Percentiles rank a stretch among this genome's conserved stretches.
phyloP scores from a whole-genome alignment of 2,329 filamentous ascomycete species.

The Colletotrichum cuscutae region DNA sequence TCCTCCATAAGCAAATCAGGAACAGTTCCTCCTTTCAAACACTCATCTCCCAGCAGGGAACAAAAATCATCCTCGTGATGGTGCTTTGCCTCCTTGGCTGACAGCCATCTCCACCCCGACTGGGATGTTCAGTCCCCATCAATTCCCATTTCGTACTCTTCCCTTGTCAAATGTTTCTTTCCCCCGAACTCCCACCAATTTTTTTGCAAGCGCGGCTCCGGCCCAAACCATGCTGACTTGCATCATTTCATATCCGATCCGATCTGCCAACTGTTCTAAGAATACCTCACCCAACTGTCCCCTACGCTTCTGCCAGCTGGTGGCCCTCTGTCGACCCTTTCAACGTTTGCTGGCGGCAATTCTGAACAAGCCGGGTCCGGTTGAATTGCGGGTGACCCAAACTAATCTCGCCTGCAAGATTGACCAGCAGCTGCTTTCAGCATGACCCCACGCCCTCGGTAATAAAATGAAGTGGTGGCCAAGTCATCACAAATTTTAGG shows the following conservation, averaged over 20 bases:
- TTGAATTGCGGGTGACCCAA: constrained; percentile 34
- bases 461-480: constrained; percentile 30
- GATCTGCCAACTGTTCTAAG: constrained; percentile 36
- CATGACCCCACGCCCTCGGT: constrained; percentile 32
- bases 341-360: constrained; percentile 18
- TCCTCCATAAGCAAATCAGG: constrained; percentile 21
- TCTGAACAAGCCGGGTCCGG: constrained; percentile 9
- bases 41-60: constrained; percentile 31
- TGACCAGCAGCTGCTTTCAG: constrained; percentile 29
- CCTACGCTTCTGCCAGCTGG: constrained; percentile 20
- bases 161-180: constrained; percentile 35
- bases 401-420: constrained; percentile 33
- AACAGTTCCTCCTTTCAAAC: constrained; percentile 12
- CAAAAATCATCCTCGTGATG: constrained; percentile 30
- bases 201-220: constrained; percentile 33
- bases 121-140: constrained; percentile 16
- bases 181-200: constrained; percentile 21
- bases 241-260: constrained; percentile 36
- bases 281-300: constrained; percentile 19
- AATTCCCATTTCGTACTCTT: constrained; percentile 23
- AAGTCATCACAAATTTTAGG: constrained; percentile 24
- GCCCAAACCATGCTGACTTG: constrained; percentile 31
- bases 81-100: constrained; percentile 31
- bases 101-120: constrained; percentile 28
- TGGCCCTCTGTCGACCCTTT: background rate